These are phyloP conservation scores for Ophiostoma quercus DNA, from an alignment of 2,329 filamentous ascomycete species.

Conservation along the genomic window DNA sequence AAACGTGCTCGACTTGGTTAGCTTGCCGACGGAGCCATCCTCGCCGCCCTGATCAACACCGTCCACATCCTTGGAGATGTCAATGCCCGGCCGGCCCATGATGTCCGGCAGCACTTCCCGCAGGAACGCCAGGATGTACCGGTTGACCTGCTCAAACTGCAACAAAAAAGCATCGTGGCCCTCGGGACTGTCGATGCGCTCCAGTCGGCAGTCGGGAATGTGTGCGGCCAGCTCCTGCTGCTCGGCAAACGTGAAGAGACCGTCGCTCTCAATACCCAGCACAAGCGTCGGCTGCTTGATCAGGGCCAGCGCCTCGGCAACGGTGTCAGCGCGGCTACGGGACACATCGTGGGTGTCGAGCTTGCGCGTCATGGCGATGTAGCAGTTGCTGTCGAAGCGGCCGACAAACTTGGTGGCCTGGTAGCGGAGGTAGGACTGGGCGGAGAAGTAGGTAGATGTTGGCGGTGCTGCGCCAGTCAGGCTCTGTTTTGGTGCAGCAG, in stretches of 20 bases:
- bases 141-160: constrained; percentile 96
- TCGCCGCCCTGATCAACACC: constrained; percentile 43
- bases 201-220: constrained; percentile 70
- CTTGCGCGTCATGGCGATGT: constrained; percentile 97
- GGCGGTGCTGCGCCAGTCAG: constrained; percentile 52
- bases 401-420: constrained; percentile 95
- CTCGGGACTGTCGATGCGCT: constrained; percentile 88
- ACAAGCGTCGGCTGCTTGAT: constrained; percentile 89
- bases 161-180: constrained; percentile 94
- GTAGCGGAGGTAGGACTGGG: constrained; percentile 94
- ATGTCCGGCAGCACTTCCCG: constrained; percentile 79
- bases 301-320: constrained; percentile 69
- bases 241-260: constrained; percentile 94
- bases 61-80: neutral
- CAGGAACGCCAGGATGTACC: constrained; percentile 77
- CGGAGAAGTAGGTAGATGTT: constrained; percentile 83
- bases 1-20: constrained; percentile 86
- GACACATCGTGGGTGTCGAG: constrained; percentile 96
- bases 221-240: constrained; percentile 84
- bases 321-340: constrained; percentile 61
- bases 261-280: constrained; percentile 90
- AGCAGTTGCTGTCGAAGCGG: constrained; percentile 96
- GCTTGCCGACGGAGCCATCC: constrained; percentile 45
- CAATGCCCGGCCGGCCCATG: constrained; percentile 53
- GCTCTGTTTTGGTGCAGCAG: constrained; percentile 44